Conservation (phyloP, 176 grass and related monocot genomes). For the Phoenix dactylifera region DNA sequence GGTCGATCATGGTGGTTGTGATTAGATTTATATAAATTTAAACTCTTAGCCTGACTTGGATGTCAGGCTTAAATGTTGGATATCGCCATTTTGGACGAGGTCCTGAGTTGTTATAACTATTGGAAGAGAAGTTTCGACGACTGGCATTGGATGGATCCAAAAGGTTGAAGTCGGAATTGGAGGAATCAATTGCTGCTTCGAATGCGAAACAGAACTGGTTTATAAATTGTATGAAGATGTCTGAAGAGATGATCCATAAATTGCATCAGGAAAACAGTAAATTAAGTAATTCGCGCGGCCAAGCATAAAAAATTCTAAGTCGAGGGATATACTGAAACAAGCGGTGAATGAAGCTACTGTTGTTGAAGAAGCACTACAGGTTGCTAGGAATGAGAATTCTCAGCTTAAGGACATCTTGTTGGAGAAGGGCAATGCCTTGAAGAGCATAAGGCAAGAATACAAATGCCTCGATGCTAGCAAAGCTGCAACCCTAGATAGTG, state of each 20-base stretch:
- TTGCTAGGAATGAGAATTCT: constrained; percentile 60
- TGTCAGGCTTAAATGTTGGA: too few relatives aligned
- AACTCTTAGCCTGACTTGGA: too few relatives aligned
- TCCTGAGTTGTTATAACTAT: too few relatives aligned
- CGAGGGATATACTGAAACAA: constrained; percentile 80
- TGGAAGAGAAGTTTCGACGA: constrained; percentile 40
- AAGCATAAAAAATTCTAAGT: constrained; percentile 59
- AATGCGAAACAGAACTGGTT: constrained; percentile 58
- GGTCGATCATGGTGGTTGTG: too few relatives aligned
- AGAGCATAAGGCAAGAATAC: constrained; percentile 55
- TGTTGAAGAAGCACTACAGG: constrained; percentile 57
- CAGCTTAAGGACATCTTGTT: constrained; percentile 50
- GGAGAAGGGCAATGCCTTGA: constrained; percentile 50
- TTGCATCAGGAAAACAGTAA: constrained; percentile 57
- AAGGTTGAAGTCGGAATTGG: constrained; percentile 29
- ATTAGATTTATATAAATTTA: too few relatives aligned
- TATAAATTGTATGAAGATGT: constrained; percentile 56
- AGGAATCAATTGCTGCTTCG: constrained; percentile 40
- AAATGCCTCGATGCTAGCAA: constrained; percentile 75
- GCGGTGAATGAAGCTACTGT: constrained; percentile 53
- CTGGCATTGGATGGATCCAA: constrained; percentile 39
- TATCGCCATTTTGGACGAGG: too few relatives aligned
- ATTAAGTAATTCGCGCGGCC: constrained; percentile 60
- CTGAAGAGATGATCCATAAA: constrained; percentile 46
- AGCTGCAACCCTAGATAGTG: constrained; percentile 49